Evolutionary conservation across 257 asterid species (phyloP), one percentile per base, ranked within the genome.

Genomic region (Capsicum pubescens): DNA sequence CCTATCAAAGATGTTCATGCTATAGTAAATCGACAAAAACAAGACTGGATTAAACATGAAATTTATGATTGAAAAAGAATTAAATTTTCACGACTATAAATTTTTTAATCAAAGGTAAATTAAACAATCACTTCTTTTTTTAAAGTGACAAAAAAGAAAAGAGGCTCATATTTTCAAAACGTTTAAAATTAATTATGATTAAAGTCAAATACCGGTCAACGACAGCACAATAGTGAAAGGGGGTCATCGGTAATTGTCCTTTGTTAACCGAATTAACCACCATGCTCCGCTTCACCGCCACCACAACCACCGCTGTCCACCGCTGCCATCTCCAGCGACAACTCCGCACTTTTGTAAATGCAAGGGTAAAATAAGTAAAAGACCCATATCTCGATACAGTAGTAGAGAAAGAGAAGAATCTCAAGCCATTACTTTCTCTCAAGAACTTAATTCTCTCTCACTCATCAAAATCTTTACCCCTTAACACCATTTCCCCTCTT

Each of bases 371-470:
- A 89, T 96, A 98, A 97, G 97, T 93, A 36, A 91, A 92, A 11
- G 99, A 96, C 80, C 95, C 94, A 15, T 90, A 91, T 88, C 94
- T 94, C 66, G 99, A 96, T 71, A 86, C 89, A 44, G 94, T 95
- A 42, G 97, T 96, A 4, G 98, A 92, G 87, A 91, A 92, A 26
- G 99, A 96, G 82, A 92, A 94, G 44, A 91, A 93, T 79, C 95
- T 94, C 57, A 91, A 93, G 86, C 89, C 94, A 44, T 84, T 96
- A 19, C 89, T 87, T 83, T 87, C 92, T 57, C 93, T 92, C 80
- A 96, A 96, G 83, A 84, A 85, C 83, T 88, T 94, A 68, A 91
- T 96, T 83, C 48, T 90, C 85, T 92, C 98, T 12, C 94, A 95
- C 3, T 94, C 98, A 70, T 90, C 97, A 81, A 90, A 93, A 83